These are phyloP conservation scores for Cryptococcus hybrid DNA, from an alignment of 1,284 basidiomycete species.

Conservation along the genomic window DNA sequence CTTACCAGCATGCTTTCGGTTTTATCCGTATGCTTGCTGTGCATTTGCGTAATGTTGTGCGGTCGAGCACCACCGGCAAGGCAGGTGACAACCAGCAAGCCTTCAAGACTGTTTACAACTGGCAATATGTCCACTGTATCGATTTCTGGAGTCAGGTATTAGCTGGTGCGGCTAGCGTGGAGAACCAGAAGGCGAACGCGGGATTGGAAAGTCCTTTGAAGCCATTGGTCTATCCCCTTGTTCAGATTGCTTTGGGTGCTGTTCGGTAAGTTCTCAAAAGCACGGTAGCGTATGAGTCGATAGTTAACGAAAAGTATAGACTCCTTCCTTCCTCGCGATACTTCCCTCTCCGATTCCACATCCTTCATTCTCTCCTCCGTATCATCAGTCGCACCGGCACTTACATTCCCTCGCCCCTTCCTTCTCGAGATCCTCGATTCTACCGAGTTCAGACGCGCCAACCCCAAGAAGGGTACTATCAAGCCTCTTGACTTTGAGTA, in stretches of 20 bases:
- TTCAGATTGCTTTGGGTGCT: constrained; percentile 90
- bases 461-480: constrained; percentile 82
- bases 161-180: constrained; percentile 69
- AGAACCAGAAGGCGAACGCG: constrained; percentile 56
- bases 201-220: constrained; percentile 73
- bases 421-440: constrained; percentile 84
- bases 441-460: constrained; percentile 66
- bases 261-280: constrained; percentile 63
- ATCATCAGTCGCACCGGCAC: constrained; percentile 73
- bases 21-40: constrained; percentile 97
- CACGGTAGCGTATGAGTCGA: constrained; percentile 3
- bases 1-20: constrained; percentile 92
- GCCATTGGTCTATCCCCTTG: constrained; percentile 89
- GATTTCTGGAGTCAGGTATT: constrained; percentile 96
- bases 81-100: constrained; percentile 62
- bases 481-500: constrained; percentile 87
- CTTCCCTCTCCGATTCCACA: constrained; percentile 75
- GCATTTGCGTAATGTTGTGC: constrained; percentile 67
- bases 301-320: constrained; percentile 51
- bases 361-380: constrained; percentile 68
- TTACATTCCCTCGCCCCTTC: constrained; percentile 80
- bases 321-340: constrained; percentile 78
- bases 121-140: constrained; percentile 94
- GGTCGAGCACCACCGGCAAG: constrained; percentile 31
- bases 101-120: constrained; percentile 93